A percentile compares a stretch with the other conserved stretches of the same genome.
Evolutionary conservation across 169 alveolate genomes (phyloP).

Genomic region (Plasmodium reichenowi): DNA sequence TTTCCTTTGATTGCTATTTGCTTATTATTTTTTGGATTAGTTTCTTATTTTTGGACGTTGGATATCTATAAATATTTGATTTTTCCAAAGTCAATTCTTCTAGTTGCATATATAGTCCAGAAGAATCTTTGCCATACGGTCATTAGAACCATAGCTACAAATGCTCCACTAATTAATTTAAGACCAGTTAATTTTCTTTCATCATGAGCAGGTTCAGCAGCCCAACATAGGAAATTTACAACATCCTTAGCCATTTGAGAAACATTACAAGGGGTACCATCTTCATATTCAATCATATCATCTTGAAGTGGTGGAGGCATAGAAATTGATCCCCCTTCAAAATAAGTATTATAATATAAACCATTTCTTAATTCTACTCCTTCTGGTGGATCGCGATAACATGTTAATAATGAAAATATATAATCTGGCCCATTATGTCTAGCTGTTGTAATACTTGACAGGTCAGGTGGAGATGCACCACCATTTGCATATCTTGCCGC

Average conservation of each 20-base stretch:
- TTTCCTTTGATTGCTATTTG: too few relatives aligned
- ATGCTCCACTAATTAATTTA: conserved; percentile 85
- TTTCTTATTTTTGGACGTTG: not conserved
- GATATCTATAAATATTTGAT: conserved; percentile 80
- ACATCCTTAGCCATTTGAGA: conserved; percentile 96
- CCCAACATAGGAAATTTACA: conserved; percentile 89
- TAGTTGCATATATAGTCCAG: conserved; percentile 89
- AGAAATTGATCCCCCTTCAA: conserved; percentile 97
- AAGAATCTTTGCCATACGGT: conserved; percentile 90
- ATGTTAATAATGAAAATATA: conserved; percentile 94
- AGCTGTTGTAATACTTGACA: conserved; percentile 93
- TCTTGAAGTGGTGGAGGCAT: conserved; percentile 98
- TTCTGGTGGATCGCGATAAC: conserved; percentile 96
- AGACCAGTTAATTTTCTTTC: conserved; percentile 88
- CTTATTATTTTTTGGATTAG: not conserved
- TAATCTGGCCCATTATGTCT: conserved; percentile 95
- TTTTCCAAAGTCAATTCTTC: conserved; percentile 89
- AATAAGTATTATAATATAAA: conserved; percentile 94
- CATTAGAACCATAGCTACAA: conserved; percentile 87
- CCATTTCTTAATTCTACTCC: conserved; percentile 97
- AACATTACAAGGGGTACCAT: conserved; percentile 97
- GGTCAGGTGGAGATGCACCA: conserved; percentile 97
- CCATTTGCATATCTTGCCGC: conserved; percentile 97
- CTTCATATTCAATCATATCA: conserved; percentile 97
- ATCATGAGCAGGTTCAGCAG: conserved; percentile 91